Conservation (phyloP, 2,329 filamentous ascomycete species). For the Paecilomyces dactylethromorphus region DNA sequence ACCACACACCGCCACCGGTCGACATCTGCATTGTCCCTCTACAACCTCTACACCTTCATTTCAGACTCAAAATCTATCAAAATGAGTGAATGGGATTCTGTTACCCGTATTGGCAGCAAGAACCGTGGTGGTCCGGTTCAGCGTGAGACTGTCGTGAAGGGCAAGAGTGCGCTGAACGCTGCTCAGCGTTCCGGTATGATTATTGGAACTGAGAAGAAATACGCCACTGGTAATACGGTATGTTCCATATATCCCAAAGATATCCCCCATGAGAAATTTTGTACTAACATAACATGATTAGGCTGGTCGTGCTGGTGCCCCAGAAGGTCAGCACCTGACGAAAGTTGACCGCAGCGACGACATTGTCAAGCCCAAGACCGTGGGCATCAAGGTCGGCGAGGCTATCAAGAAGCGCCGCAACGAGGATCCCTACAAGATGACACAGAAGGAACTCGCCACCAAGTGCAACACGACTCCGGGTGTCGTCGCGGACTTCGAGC, state of each 20-base stretch:
- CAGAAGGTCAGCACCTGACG: conserved; percentile 89
- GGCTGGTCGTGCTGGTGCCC: conserved; percentile 39
- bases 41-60: neutral
- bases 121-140: conserved; percentile 58
- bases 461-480: conserved; percentile 82
- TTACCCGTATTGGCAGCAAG: conserved; percentile 92
- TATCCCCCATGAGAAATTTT: conserved; percentile 2
- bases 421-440: conserved; percentile 88
- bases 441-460: conserved; percentile 78
- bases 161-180: conserved; percentile 79
- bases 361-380: conserved; percentile 92
- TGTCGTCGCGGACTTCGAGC: conserved; percentile 79
- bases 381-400: conserved; percentile 72
- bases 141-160: conserved; percentile 84
- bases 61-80: conserved; percentile 12
- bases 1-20: neutral
- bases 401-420: conserved; percentile 75
- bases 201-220: conserved; percentile 90
- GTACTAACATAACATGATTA: conserved; percentile 18
- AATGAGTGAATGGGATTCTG: conserved; percentile 78
- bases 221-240: conserved; percentile 69
- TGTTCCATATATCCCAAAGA: conserved; percentile 27
- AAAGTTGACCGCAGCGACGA: conserved; percentile 97
- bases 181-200: conserved; percentile 73
- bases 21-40: neutral